Evolutionary conservation across 148 eudicot species (phyloP).

Genomic region (Rhododendron ferrugineum): DNA sequence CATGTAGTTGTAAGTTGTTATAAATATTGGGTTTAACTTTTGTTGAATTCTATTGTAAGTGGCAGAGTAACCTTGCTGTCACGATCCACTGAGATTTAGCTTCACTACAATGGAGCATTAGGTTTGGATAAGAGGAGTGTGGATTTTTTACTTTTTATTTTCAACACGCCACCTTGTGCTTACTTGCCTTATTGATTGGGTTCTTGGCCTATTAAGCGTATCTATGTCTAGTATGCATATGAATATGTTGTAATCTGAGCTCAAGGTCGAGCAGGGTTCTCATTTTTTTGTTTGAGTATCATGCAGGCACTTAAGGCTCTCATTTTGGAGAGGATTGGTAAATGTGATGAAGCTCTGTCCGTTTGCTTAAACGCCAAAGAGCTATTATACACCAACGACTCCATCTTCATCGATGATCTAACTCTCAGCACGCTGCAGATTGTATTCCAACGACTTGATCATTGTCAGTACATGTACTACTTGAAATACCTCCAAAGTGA

Average conservation of each 20-base stretch:
- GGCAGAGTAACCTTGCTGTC: not conserved
- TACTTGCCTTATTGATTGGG: not conserved
- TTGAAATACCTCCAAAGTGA: not conserved
- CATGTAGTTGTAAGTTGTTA: not conserved
- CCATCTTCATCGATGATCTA: slow-evolving; percentile 65
- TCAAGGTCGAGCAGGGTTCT: not conserved
- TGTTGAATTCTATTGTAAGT: too few species aligned
- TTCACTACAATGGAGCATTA: not conserved
- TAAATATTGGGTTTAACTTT: too few species aligned
- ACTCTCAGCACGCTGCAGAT: slow-evolving; percentile 89
- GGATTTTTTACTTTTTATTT: not conserved
- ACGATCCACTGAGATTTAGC: not conserved
- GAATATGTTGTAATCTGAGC: not conserved
- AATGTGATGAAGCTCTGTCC: slow-evolving; percentile 69
- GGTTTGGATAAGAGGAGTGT: not conserved
- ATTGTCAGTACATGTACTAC: slow-evolving; percentile 39
- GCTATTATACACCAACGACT: slow-evolving; percentile 39
- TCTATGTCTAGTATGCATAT: not conserved
- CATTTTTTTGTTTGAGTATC: not conserved
- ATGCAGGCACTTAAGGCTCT: slow-evolving; percentile 76
- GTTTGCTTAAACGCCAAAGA: slow-evolving; percentile 73
- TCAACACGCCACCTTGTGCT: too few species aligned
- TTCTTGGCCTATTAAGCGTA: not conserved
- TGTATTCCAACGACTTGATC: slow-evolving; percentile 89
- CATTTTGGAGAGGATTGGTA: slow-evolving; percentile 78